Conservation (phyloP, 2,329 filamentous ascomycete species). For the Phyllosticta citriasiana region DNA sequence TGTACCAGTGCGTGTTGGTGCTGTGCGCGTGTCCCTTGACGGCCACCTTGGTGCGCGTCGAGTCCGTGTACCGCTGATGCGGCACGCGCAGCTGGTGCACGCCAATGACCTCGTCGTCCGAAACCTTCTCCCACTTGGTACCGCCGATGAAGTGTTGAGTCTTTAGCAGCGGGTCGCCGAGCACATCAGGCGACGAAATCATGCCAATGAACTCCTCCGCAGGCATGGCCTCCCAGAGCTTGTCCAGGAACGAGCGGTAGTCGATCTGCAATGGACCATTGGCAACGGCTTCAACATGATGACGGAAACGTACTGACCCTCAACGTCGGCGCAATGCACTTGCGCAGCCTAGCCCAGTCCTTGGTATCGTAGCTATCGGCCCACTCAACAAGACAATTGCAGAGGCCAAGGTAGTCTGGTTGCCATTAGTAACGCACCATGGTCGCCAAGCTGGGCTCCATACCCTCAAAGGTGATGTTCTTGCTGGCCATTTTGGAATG, state of each 20-base stretch:
- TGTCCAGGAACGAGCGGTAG: constrained; percentile 51
- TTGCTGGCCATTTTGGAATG: constrained; percentile 10
- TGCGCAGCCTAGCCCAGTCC: constrained; percentile 51
- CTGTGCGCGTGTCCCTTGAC: constrained; percentile 49
- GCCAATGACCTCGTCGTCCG: constrained; percentile 40
- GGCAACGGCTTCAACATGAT: background rate
- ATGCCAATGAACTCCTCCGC: constrained; percentile 44
- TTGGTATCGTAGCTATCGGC: constrained; percentile 58
- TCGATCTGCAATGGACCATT: constrained; percentile 45
- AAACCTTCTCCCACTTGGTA: constrained; percentile 41
- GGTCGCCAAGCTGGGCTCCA: background rate
- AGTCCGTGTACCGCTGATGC: constrained; percentile 46
- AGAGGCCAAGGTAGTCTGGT: constrained; percentile 9
- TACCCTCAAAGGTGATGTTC: constrained; percentile 15
- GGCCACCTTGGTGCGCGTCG: constrained; percentile 34
- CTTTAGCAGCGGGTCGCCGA: constrained; percentile 45
- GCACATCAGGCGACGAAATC: constrained; percentile 42
- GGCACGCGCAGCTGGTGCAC: constrained; percentile 50
- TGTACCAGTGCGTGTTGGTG: constrained; percentile 45
- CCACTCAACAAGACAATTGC: constrained; percentile 35
- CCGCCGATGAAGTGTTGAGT: constrained; percentile 50
- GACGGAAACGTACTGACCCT: constrained; percentile 16
- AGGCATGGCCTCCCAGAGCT: constrained; percentile 47
- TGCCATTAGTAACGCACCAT: background rate
- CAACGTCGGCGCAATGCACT: constrained; percentile 53